Conservation (phyloP, 2,329 filamentous ascomycete genomes). For the Botrytis paeoniae region DNA sequence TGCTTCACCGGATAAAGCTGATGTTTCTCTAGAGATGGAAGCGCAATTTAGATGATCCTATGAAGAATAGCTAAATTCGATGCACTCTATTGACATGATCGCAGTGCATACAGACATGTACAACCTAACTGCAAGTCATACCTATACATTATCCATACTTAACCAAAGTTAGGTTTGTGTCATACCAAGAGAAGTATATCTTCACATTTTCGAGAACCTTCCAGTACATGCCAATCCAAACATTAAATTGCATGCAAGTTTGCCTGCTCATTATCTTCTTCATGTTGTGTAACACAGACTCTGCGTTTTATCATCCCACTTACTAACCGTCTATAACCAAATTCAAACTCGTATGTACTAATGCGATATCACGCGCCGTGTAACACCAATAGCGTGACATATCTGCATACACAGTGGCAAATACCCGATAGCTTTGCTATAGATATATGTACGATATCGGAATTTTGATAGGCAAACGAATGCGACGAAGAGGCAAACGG, state of each 20-base stretch:
- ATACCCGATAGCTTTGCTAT: not conserved
- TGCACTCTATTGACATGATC: slow-evolving; percentile 1
- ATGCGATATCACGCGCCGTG: not conserved
- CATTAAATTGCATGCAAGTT: not conserved
- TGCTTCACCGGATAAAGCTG: not conserved
- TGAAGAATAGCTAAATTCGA: not conserved
- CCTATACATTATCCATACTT: not conserved
- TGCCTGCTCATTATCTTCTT: not conserved
- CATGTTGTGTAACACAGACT: not conserved
- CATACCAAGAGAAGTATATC: not conserved
- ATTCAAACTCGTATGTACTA: not conserved
- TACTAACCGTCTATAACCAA: not conserved
- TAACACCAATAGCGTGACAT: not conserved
- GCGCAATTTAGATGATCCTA: not conserved
- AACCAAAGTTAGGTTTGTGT: not conserved
- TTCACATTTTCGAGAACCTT: not conserved
- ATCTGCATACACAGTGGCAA: not conserved
- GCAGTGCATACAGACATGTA: not conserved
- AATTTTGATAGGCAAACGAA: not conserved
- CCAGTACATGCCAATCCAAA: not conserved
- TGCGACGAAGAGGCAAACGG: not conserved
- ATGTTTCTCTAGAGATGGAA: not conserved
- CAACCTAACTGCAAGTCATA: not conserved
- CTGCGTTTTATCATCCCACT: not conserved
- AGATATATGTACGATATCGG: slow-evolving; percentile 5